Base-by-base conservation (phyloP, 805 yeast species). In the Debaryomyces maramus region DNA sequence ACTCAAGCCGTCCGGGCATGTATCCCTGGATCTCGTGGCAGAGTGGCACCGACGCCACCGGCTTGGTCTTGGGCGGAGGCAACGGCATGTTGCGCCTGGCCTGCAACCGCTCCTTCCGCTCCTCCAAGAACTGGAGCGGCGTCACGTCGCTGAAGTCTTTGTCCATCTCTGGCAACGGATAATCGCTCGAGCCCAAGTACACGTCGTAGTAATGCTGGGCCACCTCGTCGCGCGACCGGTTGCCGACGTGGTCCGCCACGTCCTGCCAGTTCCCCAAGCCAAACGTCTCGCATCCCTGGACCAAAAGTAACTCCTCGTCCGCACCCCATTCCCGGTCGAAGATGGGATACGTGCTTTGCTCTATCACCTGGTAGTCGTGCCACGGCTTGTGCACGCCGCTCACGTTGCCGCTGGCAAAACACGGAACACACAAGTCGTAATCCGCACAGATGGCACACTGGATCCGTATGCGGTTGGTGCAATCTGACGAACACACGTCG, bases 261-360 rank as follows among this genome's bases (percentile, higher is more conserved):
- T 93, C 99, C 55, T 88, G 96, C 99, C 99, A 93, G 60, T 90
- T 89, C 2, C 99, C 99, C 40, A 93, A 61, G 0, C 99, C 99
- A 32, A 79, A 75, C 7, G 87, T 83, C 61, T 93, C 97, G 32
- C 95, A 83, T 6, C 97, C 98, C 60, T 89, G 96, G 10, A 95
- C 77, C 43, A 93, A 68, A 22, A 88, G 72, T 41, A 90, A 58
- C 63, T 93, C 99, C 61, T 93, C 99, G 65, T 93, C 99, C 1
- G 99, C 99, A 26, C 99, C 99, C 98, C 99, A 93, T 41, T 84
- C 90, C 41, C 75, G 78, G 38, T 81, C 85, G 50, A 95, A 83
- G 7, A 95, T 86, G 0, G 99, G 99, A 56, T 88, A 91, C 3
- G 95, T 85, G 56, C 91, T 91, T 52, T 95, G 97, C 61, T 93